These are phyloP conservation scores for Aspergillus saccharolyticus DNA, from an alignment of 495 filamentous ascomycete species.

Conservation along the genomic window DNA sequence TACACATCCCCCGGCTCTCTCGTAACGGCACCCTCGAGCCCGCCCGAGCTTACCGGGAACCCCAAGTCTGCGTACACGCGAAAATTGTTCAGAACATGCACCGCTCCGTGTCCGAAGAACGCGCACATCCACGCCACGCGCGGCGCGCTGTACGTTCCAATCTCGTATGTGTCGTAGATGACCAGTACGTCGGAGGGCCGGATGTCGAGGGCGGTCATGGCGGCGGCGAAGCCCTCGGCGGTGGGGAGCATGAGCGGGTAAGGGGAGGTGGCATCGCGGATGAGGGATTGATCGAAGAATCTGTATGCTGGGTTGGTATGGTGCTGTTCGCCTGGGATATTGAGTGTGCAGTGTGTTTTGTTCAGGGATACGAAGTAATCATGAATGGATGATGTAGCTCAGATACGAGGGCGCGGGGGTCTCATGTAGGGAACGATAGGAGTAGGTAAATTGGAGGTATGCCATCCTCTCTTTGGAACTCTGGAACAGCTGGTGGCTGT, in stretches of 20 bases:
- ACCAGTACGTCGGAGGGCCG: constrained; percentile 25
- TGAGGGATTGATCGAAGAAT: constrained; percentile 31
- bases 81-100: constrained; percentile 35
- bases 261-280: constrained; percentile 19
- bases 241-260: constrained; percentile 30
- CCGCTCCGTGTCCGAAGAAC: constrained; percentile 23
- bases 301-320: constrained; percentile 10
- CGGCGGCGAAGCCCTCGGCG: constrained; percentile 17
- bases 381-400: no score
- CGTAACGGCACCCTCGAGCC: not conserved
- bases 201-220: constrained; percentile 22
- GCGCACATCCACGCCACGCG: constrained; percentile 29
- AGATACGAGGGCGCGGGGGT: no score
- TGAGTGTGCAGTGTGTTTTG: no score
- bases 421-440: not conserved
- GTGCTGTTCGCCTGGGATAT: not conserved
- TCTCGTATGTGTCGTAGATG: constrained; percentile 28
- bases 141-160: constrained; percentile 28
- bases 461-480: no score
- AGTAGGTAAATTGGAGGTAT: no score
- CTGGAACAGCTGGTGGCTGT: no score
- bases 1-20: not conserved
- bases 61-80: constrained; percentile 18
- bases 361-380: not conserved
- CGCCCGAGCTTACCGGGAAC: constrained; percentile 4